These are phyloP conservation scores for Blepharisma stoltei DNA, from an alignment of 73 alveolate genomes.

Conservation along the genomic window DNA sequence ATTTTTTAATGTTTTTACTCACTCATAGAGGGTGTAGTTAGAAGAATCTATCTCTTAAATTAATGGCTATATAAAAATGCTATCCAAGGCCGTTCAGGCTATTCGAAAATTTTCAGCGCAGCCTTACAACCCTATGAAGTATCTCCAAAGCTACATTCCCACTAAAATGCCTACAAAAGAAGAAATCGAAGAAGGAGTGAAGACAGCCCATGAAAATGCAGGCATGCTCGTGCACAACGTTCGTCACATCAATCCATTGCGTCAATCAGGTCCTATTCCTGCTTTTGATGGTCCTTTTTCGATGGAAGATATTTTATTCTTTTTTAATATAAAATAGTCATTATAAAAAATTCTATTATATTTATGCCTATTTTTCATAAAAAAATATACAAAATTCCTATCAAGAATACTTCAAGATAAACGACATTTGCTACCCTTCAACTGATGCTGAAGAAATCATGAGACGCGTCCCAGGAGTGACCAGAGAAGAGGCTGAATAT, in stretches of 20 bases:
- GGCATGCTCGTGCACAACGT: slow-evolving; percentile 73
- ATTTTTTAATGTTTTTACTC: too few species aligned
- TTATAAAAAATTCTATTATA: too few species aligned
- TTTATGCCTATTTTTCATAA: slow-evolving; percentile 66
- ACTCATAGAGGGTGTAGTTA: too few species aligned
- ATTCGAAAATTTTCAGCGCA: slow-evolving; percentile 50
- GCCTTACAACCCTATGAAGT: slow-evolving; percentile 88
- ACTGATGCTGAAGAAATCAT: slow-evolving; percentile 85
- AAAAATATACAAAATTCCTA: slow-evolving; percentile 63
- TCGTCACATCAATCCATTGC: slow-evolving; percentile 87
- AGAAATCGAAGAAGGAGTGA: slow-evolving; percentile 69
- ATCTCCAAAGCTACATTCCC: slow-evolving; percentile 60
- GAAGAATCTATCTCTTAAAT: too few species aligned
- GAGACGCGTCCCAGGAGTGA: slow-evolving; percentile 92
- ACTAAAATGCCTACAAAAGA: slow-evolving; percentile 72
- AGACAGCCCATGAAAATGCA: slow-evolving; percentile 61
- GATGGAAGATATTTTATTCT: slow-evolving; percentile 32
- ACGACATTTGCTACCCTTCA: slow-evolving; percentile 59
- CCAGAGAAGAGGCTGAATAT: slow-evolving; percentile 85
- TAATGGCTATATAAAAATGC: slow-evolving; percentile 1
- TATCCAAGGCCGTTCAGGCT: neutral
- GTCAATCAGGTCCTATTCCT: slow-evolving; percentile 91
- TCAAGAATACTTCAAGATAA: slow-evolving; percentile 62
- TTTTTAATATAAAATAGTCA: too few species aligned
- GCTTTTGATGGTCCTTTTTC: slow-evolving; percentile 78